Base-by-base conservation (phyloP, 805 yeast genomes). In the Candida verbasci region DNA sequence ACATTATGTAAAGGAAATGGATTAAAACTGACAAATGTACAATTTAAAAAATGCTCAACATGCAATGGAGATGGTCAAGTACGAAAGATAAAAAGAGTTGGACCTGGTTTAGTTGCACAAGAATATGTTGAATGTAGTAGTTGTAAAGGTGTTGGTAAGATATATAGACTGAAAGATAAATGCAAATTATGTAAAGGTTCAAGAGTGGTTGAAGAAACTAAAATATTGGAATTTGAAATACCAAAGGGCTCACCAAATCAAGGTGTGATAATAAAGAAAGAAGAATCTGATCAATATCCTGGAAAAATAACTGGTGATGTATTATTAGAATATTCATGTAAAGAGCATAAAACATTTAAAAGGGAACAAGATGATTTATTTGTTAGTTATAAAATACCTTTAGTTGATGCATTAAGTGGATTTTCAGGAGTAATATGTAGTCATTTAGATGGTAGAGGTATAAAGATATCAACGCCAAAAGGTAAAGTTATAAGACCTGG, bases 361-460 rank as follows among this genome's bases (percentile, higher is more conserved):
- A 68, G 93, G 38, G 67, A 70, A 28, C 82, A 76, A 7, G 58
- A 76, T 43, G 91, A 89, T 55, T 60, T 93, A 34, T 76, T 75
- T 46, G 71, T 86, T 3, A 64, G 69, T 20, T 59, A 80, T 26
- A 65, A 64, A 6, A 74, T 91, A 26, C 68, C 94, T 2, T 64
- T 91, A 35, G 76, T 76, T 10, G 97, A 91, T 46, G 81, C 96
- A 0, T 65, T 91, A n/a, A 74, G 86, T 41, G 97, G 97, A 2
- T 82, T 89, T 49, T 65, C 80, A 18, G 72, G 75, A 35, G 71
- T 74, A 9, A 65, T 87, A 2, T 62, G 83, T 8, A 75, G 74
- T 45, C 93, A 86, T 44, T 68, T 89, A 38, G 97, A 93, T 58
- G 89, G 82, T 12, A 76, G 97, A 43, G 74, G 78, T 24, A 57